Evolutionary conservation across 2,329 filamentous ascomycete species (phyloP).

Genomic region (Nemania sp.): DNA sequence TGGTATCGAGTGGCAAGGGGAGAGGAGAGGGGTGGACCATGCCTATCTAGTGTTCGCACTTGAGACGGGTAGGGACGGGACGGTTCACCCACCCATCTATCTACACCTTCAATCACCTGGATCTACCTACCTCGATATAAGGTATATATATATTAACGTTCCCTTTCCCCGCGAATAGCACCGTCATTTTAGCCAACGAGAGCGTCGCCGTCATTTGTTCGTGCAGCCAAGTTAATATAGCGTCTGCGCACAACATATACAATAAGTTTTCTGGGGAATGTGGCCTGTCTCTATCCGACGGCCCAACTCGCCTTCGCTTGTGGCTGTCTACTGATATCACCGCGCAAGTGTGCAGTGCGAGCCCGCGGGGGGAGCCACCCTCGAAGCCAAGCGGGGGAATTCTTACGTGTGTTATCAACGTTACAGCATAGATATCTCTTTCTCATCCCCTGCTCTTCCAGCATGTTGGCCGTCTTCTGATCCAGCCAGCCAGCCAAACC

Average conservation of each 20-base stretch:
- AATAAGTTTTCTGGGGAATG: conserved; percentile 3
- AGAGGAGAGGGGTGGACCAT: conserved; percentile 7
- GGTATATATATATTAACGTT: conserved; percentile 23
- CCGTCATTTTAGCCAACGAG: conserved; percentile 9
- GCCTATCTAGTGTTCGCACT: conserved; percentile 7
- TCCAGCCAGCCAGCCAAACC: conserved; percentile 2
- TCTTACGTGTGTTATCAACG: conserved; percentile 3
- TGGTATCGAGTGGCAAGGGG: not conserved
- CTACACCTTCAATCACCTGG: conserved; percentile 17
- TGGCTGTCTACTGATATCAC: conserved; percentile 12
- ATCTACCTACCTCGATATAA: conserved; percentile 11
- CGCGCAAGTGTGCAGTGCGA: conserved; percentile 8
- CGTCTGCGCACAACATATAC: conserved; percentile 11
- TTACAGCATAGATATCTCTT: conserved; percentile 2
- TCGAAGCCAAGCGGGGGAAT: conserved; percentile 14
- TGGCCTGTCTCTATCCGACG: conserved; percentile 19
- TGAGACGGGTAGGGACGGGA: conserved; percentile 27
- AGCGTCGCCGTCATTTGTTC: conserved; percentile 4
- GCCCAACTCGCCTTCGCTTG: conserved; percentile 22
- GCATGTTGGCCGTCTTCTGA: conserved; percentile 3
- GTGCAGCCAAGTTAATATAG: conserved; percentile 11
- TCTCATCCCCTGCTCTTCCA: not conserved
- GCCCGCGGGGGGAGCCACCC: conserved; percentile 6
- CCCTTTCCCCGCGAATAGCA: conserved; percentile 26
- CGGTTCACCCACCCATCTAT: conserved; percentile 20